phyloP scores from a whole-genome alignment of 306 rosid species.

The Cicer chorassanicum region DNA sequence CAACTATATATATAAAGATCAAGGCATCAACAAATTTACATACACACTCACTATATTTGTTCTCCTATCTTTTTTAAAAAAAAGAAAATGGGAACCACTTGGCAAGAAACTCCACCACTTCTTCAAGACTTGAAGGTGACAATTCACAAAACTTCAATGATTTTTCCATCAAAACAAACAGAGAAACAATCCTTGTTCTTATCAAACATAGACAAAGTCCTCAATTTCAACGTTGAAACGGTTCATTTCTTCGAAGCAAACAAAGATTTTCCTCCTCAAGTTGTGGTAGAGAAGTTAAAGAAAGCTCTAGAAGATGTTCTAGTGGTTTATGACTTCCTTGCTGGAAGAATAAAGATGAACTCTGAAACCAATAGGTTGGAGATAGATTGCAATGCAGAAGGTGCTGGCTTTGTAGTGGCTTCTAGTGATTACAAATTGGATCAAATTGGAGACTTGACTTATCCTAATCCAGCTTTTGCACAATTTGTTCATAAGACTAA shows the following conservation, averaged over 20 bases:
- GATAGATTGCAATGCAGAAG: constrained; percentile 65
- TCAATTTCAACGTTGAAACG: constrained; percentile 68
- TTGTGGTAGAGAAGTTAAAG: constrained; percentile 51
- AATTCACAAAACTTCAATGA: constrained; percentile 48
- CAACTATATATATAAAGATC: background rate
- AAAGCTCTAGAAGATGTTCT: constrained; percentile 52
- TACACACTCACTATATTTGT: background rate
- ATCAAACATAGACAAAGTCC: constrained; percentile 79
- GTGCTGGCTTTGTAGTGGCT: constrained; percentile 74
- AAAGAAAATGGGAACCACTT: constrained; percentile 45
- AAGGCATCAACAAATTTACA: background rate
- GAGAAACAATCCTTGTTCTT: constrained; percentile 62
- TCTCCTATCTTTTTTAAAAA: background rate
- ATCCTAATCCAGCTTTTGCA: constrained; percentile 72
- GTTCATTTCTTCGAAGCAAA: constrained; percentile 66
- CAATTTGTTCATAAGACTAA: constrained; percentile 56
- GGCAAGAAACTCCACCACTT: constrained; percentile 32
- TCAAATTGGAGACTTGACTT: constrained; percentile 71
- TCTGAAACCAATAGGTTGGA: constrained; percentile 55
- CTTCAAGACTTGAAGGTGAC: constrained; percentile 63
- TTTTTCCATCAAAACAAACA: constrained; percentile 59
- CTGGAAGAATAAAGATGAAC: constrained; percentile 63
- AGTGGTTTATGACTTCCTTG: constrained; percentile 66
- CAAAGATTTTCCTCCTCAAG: constrained; percentile 51
- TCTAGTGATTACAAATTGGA: constrained; percentile 57